Conservation (phyloP, 768 basidiomycete species). For the Boletus rubropictus region DNA sequence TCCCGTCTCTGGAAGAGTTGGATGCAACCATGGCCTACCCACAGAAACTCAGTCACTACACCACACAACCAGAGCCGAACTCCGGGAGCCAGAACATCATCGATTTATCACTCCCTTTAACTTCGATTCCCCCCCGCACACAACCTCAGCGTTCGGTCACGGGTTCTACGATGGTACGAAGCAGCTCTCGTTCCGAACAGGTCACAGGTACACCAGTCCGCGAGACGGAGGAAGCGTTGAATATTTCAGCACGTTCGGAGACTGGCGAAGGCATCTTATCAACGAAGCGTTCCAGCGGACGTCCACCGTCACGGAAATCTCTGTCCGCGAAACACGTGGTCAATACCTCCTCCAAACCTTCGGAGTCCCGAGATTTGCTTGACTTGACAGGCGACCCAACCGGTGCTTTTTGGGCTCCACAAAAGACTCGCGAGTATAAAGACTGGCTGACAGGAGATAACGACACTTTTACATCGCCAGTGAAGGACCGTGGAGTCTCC, state of each 20-base stretch:
- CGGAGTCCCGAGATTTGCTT: conserved; percentile 15
- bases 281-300: conserved; percentile 16
- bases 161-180: conserved; percentile 19
- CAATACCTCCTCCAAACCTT: conserved; percentile 42
- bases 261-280: conserved; percentile 13
- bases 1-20: conserved; percentile 83
- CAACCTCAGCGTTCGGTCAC: conserved; percentile 16
- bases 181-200: conserved; percentile 51
- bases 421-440: conserved; percentile 32
- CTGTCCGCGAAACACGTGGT: conserved; percentile 46
- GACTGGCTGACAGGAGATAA: conserved; percentile 79
- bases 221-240: conserved; percentile 24
- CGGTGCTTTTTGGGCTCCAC: conserved; percentile 8
- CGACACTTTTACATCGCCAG: conserved; percentile 28
- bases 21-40: conserved; percentile 47
- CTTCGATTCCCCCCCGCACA: conserved; percentile 19
- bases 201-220: conserved; percentile 51
- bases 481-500: conserved; percentile 14
- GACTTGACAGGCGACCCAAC: conserved; percentile 11
- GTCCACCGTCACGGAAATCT: conserved; percentile 36
- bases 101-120: conserved; percentile 20
- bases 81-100: conserved; percentile 13
- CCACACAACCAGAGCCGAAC: conserved; percentile 13
- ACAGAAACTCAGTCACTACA: conserved; percentile 15
- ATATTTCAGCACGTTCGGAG: conserved; percentile 8